Base-by-base conservation (phyloP, 2,329 filamentous ascomycete species). In the Akanthomyces uredinophilus region DNA sequence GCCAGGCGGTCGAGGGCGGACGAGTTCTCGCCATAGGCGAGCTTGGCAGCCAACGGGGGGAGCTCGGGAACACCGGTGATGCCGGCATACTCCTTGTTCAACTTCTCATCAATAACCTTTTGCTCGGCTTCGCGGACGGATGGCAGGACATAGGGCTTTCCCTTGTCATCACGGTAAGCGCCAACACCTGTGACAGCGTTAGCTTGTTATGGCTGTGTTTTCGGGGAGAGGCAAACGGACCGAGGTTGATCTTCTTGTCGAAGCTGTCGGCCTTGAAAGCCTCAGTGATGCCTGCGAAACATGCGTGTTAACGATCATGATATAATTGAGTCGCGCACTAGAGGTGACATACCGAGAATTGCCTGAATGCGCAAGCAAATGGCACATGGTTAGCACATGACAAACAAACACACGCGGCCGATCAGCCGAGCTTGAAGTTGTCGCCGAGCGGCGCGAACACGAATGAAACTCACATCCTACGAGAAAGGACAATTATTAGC, bases 51-150 rank as follows among this genome's bases (percentile, higher is more conserved):
- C 67, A 93, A 91, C 75, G 90, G 91, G 78, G 93, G 96, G 84
- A 99, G 97, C 71, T 92, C 85, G 67, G 93, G 91, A 51, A 98
- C 86, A 82, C 95, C 95, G 53, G 95, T 98, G 79, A 99, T 99
- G 77, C 92, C 92, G 67, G 94, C 92, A 77, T 98, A 98, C 79
- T 98, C 95, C 84, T 98, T 96, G 86, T 98, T 95, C 72, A 95
- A 77, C 71, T 86, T 84, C 67, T 86, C 81, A 59, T 88, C 80
- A 65, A 97, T 83, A 66, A 96, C 85, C 81, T 92, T 91, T 77
- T 91, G 83, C 84, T 98, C 95, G 65, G 94, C 95, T 71, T 89
- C 79, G 75, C 87, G 88, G 65, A 99, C 95, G 54, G 94, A 97
- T 64, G 94, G 94, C 65, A 99, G 90, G 66, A 99, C 94, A 78